Conservation (phyloP, 768 basidiomycete genomes). For the Leccinum arenicola region DNA sequence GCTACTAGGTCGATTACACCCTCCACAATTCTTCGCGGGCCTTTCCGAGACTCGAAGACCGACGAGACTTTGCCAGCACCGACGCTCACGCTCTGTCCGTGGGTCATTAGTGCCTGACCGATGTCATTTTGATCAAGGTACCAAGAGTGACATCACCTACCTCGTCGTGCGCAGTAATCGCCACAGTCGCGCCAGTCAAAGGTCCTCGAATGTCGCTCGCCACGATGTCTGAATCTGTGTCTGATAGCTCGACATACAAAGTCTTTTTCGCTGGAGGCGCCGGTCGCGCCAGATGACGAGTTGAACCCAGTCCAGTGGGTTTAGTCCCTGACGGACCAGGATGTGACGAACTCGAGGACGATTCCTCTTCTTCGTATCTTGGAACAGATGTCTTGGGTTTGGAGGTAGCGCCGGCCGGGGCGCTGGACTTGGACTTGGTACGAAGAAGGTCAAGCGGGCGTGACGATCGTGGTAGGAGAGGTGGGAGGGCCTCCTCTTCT, state of each 20-base stretch:
- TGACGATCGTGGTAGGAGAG: constrained; percentile 12
- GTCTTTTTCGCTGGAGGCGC: constrained; percentile 11
- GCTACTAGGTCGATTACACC: constrained; percentile 7
- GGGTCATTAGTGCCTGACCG: background rate
- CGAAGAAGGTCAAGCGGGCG: constrained; percentile 31
- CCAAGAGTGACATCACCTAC: constrained; percentile 2
- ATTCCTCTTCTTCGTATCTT: constrained; percentile 15
- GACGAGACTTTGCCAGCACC: background rate
- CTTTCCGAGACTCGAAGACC: background rate
- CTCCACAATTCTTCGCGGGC: background rate
- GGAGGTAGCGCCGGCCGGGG: background rate
- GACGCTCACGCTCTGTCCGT: constrained; percentile 7
- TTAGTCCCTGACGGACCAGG: background rate
- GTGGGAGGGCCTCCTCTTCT: constrained; percentile 8
- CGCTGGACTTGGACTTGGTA: constrained; percentile 5
- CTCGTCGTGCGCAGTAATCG: background rate
- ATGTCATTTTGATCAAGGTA: background rate
- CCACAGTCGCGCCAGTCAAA: background rate
- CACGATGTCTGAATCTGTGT: constrained; percentile 21
- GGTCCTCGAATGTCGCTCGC: constrained; percentile 12
- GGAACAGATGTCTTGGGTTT: background rate
- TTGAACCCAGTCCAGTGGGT: background rate
- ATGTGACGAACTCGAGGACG: constrained; percentile 3
- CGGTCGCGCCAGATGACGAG: background rate
- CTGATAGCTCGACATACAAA: constrained; percentile 24